These are phyloP conservation scores for Coemansia interrupta DNA, from an alignment of 192 early-diverging fungal genomes.

Conservation along the genomic window DNA sequence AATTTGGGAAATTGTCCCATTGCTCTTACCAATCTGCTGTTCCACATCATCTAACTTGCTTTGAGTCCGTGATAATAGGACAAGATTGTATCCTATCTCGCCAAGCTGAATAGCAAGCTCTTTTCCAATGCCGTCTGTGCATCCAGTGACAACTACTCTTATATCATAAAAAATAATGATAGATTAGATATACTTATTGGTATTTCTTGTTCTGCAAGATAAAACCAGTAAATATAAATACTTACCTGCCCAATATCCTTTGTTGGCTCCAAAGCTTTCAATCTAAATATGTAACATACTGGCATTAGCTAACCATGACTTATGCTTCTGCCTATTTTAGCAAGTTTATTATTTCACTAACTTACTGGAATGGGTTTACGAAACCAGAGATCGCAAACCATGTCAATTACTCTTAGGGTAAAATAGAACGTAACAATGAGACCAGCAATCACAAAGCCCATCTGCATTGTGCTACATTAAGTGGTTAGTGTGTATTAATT, in stretches of 20 bases:
- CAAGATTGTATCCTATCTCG: conserved; percentile 73
- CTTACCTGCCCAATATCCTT: conserved; percentile 56
- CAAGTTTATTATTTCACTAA: not conserved
- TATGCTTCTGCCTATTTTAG: not conserved
- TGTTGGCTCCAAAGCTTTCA: conserved; percentile 43
- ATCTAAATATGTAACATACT: conserved; percentile 17
- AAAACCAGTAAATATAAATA: no score
- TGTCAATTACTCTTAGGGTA: conserved; percentile 31
- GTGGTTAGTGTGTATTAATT: not conserved
- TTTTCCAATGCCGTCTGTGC: conserved; percentile 93
- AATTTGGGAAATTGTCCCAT: no score
- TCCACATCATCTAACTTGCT: conserved; percentile 73
- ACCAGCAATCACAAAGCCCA: conserved; percentile 26
- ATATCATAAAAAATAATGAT: not conserved
- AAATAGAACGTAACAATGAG: conserved; percentile 31
- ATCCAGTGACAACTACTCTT: conserved; percentile 78
- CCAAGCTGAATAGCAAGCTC: conserved; percentile 89
- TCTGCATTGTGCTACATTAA: conserved; percentile 44
- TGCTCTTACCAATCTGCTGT: conserved; percentile 56
- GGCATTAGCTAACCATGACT: not conserved
- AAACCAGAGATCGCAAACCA: conserved; percentile 38
- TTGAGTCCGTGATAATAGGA: conserved; percentile 77
- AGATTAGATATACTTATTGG: not conserved
- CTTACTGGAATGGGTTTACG: conserved; percentile 37
- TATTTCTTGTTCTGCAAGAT: no score